Evolutionary conservation across 495 filamentous ascomycete genomes (phyloP), one percentile per base, ranked within the genome.

Genomic region (Jackrogersella multiformis): DNA sequence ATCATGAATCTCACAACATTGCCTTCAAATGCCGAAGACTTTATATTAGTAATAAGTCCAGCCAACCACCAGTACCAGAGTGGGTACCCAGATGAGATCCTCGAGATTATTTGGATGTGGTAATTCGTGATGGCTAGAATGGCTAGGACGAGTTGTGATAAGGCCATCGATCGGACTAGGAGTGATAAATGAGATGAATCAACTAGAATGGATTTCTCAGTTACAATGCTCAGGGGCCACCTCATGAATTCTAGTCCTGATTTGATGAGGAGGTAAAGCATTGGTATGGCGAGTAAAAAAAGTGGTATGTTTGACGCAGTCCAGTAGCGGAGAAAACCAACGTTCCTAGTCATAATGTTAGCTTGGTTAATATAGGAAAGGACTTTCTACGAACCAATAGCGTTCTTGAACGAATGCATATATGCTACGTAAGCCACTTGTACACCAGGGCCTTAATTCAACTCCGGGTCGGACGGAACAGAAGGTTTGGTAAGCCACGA

Each of bases 311-410:
- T 97, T 13, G 90, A 84, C 0, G 90, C 28, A 0, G 86, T 96
- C 95, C 96, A 98, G 78, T 99, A 99, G 41, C 86, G 86, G 41
- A 99, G 82, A 70, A 97, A 88, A 0, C 95, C 96, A 53, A 88
- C 86, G 69, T 92, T 86, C 94, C 94, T 97, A 45, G 13, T 26
- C 7, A 10, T 2, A 3, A 20, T 32, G 42, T 73, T 44, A 69
- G 66, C 54, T 36, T 35, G 6, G 23, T 54, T 20, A 39, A 20
- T 55, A 24, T 52, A 49, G 13, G 61, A 21, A 34, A 13, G 9
- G 23, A 56, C 16, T 16, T 15, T 30, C 16, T 1, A 70, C 67
- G 54, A 38, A 96, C 95, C 96, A 99, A 75, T 99, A 97, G 54
- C 90, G 81, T 38, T 78, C 80, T 71, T 99, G 96, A 10, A 97